Conservation (phyloP, 805 yeast species). For the Millerozyma miso region DNA sequence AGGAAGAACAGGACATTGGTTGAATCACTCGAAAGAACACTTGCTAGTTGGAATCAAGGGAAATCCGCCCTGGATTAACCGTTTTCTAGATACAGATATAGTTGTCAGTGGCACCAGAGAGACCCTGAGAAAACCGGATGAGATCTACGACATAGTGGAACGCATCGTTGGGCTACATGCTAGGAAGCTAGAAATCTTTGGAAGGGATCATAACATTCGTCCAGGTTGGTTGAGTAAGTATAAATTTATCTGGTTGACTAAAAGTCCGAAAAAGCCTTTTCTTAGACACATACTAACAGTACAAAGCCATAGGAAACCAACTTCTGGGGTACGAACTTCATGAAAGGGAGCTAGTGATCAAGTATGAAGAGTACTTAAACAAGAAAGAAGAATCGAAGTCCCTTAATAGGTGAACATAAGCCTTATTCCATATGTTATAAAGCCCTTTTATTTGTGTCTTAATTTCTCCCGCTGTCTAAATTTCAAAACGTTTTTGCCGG, state of each 20-base stretch:
- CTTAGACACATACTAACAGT: conserved; percentile 4
- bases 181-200: conserved; percentile 83
- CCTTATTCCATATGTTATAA: too few relatives aligned
- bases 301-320: conserved; percentile 68
- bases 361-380: conserved; percentile 26
- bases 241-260: background rate
- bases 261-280: background rate
- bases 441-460: conserved; percentile 3
- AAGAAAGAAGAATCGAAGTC: conserved; percentile 2
- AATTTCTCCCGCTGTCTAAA: conserved; percentile 21
- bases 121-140: conserved; percentile 89
- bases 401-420: conserved; percentile 1
- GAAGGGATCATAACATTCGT: conserved; percentile 78
- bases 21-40: conserved; percentile 92
- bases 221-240: conserved; percentile 74
- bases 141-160: conserved; percentile 78
- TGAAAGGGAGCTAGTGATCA: conserved; percentile 52
- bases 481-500: conserved; percentile 35
- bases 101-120: conserved; percentile 83
- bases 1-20: conserved; percentile 96
- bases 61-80: conserved; percentile 64
- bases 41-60: conserved; percentile 84
- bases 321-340: conserved; percentile 53
- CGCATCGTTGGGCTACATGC: conserved; percentile 74
- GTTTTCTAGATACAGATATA: conserved; percentile 66